Percentiles rank a stretch among this genome's conserved stretches.
Conservation (phyloP, 129 eudicot genomes). For the Erigeron canadensis region DNA sequence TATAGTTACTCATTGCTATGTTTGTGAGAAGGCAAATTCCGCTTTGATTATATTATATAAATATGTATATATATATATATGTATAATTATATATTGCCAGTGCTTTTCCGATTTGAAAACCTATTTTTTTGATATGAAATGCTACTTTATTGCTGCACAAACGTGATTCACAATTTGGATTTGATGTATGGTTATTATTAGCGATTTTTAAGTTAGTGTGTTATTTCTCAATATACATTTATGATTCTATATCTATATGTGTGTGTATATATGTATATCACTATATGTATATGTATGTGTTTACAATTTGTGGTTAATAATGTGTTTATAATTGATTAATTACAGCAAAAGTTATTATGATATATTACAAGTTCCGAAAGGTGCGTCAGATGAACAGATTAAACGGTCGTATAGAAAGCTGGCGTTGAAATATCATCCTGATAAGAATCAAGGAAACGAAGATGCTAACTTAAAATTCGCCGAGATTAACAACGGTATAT, state of each 20-base stretch:
- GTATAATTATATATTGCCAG: too few relatives aligned
- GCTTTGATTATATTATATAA: too few relatives aligned
- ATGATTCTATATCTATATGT: too few relatives aligned
- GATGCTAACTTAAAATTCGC: conserved; percentile 94
- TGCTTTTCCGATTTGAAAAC: too few relatives aligned
- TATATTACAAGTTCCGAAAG: conserved; percentile 81
- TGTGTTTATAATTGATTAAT: background rate
- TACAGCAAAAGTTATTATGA: conserved; percentile 93
- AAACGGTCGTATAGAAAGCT: conserved; percentile 89
- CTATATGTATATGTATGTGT: background rate
- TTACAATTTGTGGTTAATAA: background rate
- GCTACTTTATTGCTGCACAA: too few relatives aligned
- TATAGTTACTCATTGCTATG: background rate
- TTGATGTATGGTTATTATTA: too few relatives aligned
- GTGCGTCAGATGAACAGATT: conserved; percentile 93
- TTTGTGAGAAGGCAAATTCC: too few relatives aligned
- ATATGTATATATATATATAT: too few relatives aligned
- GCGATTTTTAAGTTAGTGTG: too few relatives aligned
- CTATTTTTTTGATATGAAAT: too few relatives aligned
- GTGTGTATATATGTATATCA: background rate
- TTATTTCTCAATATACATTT: too few relatives aligned
- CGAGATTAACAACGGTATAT: conserved; percentile 82
- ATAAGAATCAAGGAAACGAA: conserved; percentile 96
- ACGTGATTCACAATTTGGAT: too few relatives aligned
- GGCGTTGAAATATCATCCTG: conserved; percentile 96